Conservation (phyloP, 306 rosid genomes). For the Sicyos edulis region DNA sequence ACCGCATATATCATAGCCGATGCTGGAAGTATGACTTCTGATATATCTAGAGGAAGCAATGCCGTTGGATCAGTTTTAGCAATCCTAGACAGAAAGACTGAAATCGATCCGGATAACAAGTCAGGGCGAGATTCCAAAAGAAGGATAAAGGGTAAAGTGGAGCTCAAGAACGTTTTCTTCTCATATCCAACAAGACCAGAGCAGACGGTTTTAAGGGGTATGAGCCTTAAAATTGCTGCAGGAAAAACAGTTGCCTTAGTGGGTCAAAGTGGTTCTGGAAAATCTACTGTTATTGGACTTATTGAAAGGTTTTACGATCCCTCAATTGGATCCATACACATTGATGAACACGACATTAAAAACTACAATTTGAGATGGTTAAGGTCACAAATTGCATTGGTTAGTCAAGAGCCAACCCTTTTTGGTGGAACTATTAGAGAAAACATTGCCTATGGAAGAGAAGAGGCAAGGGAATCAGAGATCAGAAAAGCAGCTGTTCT, state of each 20-base stretch:
- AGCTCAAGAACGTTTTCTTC: conserved; percentile 61
- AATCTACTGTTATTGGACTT: conserved; percentile 74
- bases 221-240: conserved; percentile 59
- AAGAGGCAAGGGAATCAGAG: conserved; percentile 62
- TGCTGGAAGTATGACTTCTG: conserved; percentile 92
- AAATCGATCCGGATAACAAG: conserved; percentile 58
- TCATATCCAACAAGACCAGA: conserved; percentile 81
- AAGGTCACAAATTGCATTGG: conserved; percentile 78
- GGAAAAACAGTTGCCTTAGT: conserved; percentile 69
- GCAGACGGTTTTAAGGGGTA: conserved; percentile 65
- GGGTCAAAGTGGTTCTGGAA: conserved; percentile 84
- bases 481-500: conserved; percentile 66
- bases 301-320: conserved; percentile 91
- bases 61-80: conserved; percentile 69
- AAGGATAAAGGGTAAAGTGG: conserved; percentile 50
- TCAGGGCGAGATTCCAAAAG: conserved; percentile 44
- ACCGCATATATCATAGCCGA: conserved; percentile 77
- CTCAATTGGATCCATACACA: conserved; percentile 46
- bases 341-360: conserved; percentile 77
- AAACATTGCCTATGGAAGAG: conserved; percentile 72
- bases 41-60: conserved; percentile 68
- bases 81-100: conserved; percentile 61
- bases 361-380: conserved; percentile 53
- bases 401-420: conserved; percentile 76
- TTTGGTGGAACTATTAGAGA: conserved; percentile 68